Evolutionary conservation across 2,329 filamentous ascomycete genomes (phyloP).

Genomic region (Ascochyta rabiei): DNA sequence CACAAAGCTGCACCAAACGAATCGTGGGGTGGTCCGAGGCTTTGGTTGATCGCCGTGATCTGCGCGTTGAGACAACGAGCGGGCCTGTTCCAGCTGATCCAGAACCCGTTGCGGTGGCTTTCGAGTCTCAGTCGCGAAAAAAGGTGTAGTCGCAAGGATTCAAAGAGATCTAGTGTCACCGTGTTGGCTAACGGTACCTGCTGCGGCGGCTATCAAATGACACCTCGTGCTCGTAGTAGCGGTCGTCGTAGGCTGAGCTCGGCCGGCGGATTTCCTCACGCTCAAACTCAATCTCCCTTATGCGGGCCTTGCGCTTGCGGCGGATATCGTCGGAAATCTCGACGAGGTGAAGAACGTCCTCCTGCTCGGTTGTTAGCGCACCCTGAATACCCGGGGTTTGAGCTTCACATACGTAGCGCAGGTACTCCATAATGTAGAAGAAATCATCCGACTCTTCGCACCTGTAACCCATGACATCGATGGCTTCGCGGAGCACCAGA

Average conservation of each 20-base stretch:
- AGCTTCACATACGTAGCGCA: slow-evolving; percentile 74
- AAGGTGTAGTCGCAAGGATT: not conserved
- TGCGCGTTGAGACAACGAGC: slow-evolving; percentile 23
- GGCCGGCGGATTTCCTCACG: slow-evolving; percentile 58
- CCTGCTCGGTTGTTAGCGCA: slow-evolving; percentile 58
- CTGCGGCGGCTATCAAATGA: slow-evolving; percentile 61
- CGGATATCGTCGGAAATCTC: slow-evolving; percentile 84
- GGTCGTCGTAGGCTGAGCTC: slow-evolving; percentile 63
- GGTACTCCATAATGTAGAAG: slow-evolving; percentile 92
- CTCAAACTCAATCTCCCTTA: slow-evolving; percentile 68
- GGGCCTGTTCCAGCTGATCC: slow-evolving; percentile 16
- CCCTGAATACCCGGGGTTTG: not conserved
- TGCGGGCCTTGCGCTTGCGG: slow-evolving; percentile 63
- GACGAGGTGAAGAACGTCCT: slow-evolving; percentile 84
- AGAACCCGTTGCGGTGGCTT: slow-evolving; percentile 9
- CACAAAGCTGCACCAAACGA: slow-evolving; percentile 16
- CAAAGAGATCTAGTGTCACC: slow-evolving; percentile 1
- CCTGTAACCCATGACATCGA: slow-evolving; percentile 82
- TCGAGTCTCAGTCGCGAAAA: slow-evolving; percentile 12
- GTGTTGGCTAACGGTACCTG: slow-evolving; percentile 46
- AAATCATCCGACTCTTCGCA: slow-evolving; percentile 89
- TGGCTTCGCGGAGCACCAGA: slow-evolving; percentile 82
- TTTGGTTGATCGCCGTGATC: not conserved
- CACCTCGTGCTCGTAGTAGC: slow-evolving; percentile 71
- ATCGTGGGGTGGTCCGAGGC: not conserved